Evolutionary conservation across 2,329 filamentous ascomycete genomes (phyloP).

Genomic region (Macrophomina phaseolina): DNA sequence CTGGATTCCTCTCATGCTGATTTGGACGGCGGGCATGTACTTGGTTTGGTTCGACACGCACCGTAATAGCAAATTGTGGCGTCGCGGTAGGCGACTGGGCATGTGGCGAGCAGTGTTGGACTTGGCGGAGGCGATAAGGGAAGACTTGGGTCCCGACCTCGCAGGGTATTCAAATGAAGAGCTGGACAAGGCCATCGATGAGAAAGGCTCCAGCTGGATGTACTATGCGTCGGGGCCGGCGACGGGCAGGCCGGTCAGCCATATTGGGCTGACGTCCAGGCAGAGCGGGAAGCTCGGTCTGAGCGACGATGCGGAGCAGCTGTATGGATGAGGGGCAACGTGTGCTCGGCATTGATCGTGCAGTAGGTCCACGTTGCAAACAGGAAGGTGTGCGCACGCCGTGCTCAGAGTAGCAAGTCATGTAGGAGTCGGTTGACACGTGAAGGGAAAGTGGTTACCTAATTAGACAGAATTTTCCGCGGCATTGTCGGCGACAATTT

Average conservation of each 20-base stretch:
- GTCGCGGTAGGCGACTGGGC: constrained; percentile 18
- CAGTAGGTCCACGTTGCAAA: not conserved
- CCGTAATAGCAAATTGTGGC: constrained; percentile 20
- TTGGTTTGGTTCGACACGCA: constrained; percentile 26
- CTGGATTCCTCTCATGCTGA: constrained; percentile 2
- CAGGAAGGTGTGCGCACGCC: not conserved
- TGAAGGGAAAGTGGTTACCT: constrained; percentile 12
- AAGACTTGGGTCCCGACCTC: constrained; percentile 13
- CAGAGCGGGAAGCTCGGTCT: constrained; percentile 7
- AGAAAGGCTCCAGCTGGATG: constrained; percentile 14
- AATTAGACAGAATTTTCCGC: constrained; percentile 9
- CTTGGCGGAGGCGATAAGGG: constrained; percentile 22
- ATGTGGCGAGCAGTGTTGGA: constrained; percentile 25
- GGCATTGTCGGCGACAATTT: constrained; percentile 13
- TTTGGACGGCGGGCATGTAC: constrained; percentile 23
- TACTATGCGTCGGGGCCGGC: constrained; percentile 9
- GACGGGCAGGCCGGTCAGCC: constrained; percentile 12
- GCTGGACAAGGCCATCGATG: constrained; percentile 17
- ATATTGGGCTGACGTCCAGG: constrained; percentile 11
- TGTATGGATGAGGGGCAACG: constrained; percentile 6
- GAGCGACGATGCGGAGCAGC: constrained; percentile 8
- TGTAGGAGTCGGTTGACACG: not conserved
- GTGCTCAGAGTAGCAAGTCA: not conserved
- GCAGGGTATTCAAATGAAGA: constrained; percentile 22
- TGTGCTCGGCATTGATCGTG: not conserved